These are phyloP conservation scores for Claviceps sp. DNA, from an alignment of 2,329 filamentous ascomycete genomes.

Conservation along the genomic window DNA sequence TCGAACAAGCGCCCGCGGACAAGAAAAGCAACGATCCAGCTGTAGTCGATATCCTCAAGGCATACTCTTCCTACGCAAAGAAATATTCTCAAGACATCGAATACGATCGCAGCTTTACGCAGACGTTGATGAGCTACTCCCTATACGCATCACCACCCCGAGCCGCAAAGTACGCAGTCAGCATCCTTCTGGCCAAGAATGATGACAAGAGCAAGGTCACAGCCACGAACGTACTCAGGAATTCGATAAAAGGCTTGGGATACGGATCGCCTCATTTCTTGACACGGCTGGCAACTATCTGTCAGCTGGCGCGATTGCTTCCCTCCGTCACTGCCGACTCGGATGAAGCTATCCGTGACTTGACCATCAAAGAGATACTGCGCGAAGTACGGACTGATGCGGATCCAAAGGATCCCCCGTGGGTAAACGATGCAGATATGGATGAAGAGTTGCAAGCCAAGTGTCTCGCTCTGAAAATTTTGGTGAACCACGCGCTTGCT, in stretches of 20 bases:
- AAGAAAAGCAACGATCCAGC: conserved; percentile 53
- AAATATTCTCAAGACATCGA: conserved; percentile 77
- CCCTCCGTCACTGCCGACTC: conserved; percentile 59
- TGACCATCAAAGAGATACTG: conserved; percentile 63
- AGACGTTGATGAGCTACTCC: conserved; percentile 72
- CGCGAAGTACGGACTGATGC: conserved; percentile 54
- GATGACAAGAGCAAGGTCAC: conserved; percentile 68
- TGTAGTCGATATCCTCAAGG: conserved; percentile 84
- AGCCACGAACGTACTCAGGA: conserved; percentile 68
- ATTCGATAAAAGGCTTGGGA: conserved; percentile 58
- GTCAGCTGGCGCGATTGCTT: conserved; percentile 63
- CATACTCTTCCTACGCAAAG: conserved; percentile 81
- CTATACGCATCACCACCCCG: conserved; percentile 68
- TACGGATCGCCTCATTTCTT: conserved; percentile 65
- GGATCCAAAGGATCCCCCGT: conserved; percentile 42
- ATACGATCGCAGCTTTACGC: conserved; percentile 64
- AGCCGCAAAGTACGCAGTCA: conserved; percentile 86
- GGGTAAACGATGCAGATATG: conserved; percentile 53
- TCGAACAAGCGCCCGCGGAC: conserved; percentile 63
- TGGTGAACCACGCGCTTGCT: conserved; percentile 72
- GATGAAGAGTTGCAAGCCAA: conserved; percentile 79
- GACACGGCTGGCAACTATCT: conserved; percentile 56
- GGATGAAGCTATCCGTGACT: conserved; percentile 64
- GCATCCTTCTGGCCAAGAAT: conserved; percentile 66
- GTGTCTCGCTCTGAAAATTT: conserved; percentile 65